phyloP scores from a whole-genome alignment of 176 grass and related monocot species.

The Cenchrus fungigraminus region DNA sequence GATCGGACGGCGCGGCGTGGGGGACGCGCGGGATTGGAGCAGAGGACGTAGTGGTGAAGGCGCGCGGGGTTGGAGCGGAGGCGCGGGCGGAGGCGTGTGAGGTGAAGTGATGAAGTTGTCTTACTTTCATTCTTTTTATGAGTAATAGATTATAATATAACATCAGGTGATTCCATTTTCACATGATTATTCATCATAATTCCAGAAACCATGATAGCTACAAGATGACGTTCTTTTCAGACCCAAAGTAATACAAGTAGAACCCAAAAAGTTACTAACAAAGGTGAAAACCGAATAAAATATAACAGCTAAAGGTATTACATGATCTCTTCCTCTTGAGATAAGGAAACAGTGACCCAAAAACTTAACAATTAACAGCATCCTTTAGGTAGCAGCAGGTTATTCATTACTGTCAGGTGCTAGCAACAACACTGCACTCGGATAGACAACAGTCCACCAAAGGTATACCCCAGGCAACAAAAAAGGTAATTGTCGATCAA shows the following conservation, averaged over 20 bases:
- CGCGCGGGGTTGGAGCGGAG: too few species aligned
- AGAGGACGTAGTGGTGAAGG: too few species aligned
- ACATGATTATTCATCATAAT: not conserved
- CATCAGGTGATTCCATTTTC: not conserved
- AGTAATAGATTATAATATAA: not conserved
- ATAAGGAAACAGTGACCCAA: slow-evolving; percentile 28
- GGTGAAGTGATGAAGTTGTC: too few species aligned
- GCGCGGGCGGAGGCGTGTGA: too few species aligned
- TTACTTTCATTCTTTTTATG: too few species aligned
- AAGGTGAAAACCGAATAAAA: not conserved
- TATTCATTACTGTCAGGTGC: slow-evolving; percentile 56
- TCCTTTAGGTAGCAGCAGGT: slow-evolving; percentile 40
- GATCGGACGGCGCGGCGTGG: too few species aligned
- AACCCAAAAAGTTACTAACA: not conserved
- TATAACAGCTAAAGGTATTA: slow-evolving; percentile 31
- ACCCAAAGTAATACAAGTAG: not conserved
- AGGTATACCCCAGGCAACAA: slow-evolving; percentile 40
- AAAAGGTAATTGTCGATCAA: slow-evolving; percentile 37
- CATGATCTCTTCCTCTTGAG: slow-evolving; percentile 22
- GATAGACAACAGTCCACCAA: slow-evolving; percentile 15
- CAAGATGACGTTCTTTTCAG: not conserved
- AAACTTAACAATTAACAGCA: slow-evolving; percentile 42
- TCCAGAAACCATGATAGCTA: not conserved
- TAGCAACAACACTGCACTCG: slow-evolving; percentile 40
- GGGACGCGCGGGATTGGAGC: too few species aligned